Evolutionary conservation across 257 asterid species (phyloP), one percentile per base, ranked within the genome.

Genomic region (Solanum microdontum): DNA sequence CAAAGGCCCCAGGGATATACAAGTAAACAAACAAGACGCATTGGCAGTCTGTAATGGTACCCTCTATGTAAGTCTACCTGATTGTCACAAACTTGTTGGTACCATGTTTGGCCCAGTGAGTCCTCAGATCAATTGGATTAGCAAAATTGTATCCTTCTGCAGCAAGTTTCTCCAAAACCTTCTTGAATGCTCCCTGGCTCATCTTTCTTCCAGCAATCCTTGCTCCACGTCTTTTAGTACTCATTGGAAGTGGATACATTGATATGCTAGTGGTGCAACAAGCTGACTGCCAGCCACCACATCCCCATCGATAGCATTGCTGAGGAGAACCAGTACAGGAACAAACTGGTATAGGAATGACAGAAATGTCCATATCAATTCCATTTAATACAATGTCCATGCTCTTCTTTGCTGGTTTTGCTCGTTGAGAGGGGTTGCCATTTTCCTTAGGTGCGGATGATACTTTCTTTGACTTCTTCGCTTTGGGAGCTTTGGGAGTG

Each of bases 241-340:
- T 96, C 99, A 96, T 96, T 2, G 99, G 99, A 93, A 96, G 90
- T 6, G 99, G 99, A 83, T 96, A 95, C 98, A 93, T 94, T 0
- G 98, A 95, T 90, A 96, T 94, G 40, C 98, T 94, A 0, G 98
- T 95, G 84, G 99, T 96, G 89, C 99, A 96, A 82, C 99, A 96
- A 7, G 99, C 99, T 0, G 98, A 95, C 88, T 96, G 99, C 99
- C 99, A 96, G 28, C 99, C 99, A 55, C 99, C 99, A 82, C 96
- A 95, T 1, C 99, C 99, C 99, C 99, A 96, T 87, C 99, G 92
- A 75, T 96, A 96, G 60, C 99, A 96, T 88, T 96, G 99, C 92
- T 95, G 99, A n/a, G 97, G 94, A 36, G 94, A 77, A 17, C 99
- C 99, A 0, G 99, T 97, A 60, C 99, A 97, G 15, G 99, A 93